Conservation (phyloP, 495 filamentous ascomycete genomes). For the Aspergillus asperescens region DNA sequence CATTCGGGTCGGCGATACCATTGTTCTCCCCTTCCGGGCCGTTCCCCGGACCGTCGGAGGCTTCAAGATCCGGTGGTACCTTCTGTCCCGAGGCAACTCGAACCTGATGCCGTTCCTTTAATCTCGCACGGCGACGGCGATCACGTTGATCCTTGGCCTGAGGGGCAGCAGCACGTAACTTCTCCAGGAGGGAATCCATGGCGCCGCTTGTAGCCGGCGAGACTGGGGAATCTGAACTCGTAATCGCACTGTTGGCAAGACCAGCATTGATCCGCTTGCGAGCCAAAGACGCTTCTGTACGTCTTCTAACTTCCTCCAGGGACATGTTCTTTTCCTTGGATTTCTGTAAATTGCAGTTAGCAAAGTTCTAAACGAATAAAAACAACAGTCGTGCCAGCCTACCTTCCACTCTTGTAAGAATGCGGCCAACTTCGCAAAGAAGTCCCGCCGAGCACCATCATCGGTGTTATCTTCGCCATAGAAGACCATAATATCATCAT, state of each 20-base stretch:
- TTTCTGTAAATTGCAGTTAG: constrained; percentile 43
- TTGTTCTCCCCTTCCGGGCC: constrained; percentile 23
- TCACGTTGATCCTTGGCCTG: constrained; percentile 84
- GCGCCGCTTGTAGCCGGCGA: constrained; percentile 80
- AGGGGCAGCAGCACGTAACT: constrained; percentile 87
- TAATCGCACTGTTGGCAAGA: constrained; percentile 40
- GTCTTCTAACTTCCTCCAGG: constrained; percentile 74
- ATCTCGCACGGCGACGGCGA: constrained; percentile 73
- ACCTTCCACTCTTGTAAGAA: constrained; percentile 94
- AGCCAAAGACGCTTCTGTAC: constrained; percentile 85
- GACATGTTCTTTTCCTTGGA: constrained; percentile 85
- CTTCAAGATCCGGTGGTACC: constrained; percentile 67
- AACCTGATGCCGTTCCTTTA: constrained; percentile 90
- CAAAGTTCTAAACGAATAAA: not conserved
- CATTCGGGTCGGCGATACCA: constrained; percentile 20
- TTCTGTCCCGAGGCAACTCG: constrained; percentile 82
- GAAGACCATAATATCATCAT: constrained; percentile 94
- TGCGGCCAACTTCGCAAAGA: constrained; percentile 89
- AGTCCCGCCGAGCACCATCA: constrained; percentile 90
- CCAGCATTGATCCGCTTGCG: constrained; percentile 72
- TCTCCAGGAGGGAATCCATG: constrained; percentile 96
- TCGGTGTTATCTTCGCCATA: constrained; percentile 92
- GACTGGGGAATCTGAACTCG: constrained; percentile 43
- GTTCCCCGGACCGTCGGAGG: constrained; percentile 35
- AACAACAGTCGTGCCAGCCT: constrained; percentile 21